Evolutionary conservation across 352 stramenopile species (phyloP), one percentile per base, ranked within the genome.

Genomic region (Globisporangium okanoganense): DNA sequence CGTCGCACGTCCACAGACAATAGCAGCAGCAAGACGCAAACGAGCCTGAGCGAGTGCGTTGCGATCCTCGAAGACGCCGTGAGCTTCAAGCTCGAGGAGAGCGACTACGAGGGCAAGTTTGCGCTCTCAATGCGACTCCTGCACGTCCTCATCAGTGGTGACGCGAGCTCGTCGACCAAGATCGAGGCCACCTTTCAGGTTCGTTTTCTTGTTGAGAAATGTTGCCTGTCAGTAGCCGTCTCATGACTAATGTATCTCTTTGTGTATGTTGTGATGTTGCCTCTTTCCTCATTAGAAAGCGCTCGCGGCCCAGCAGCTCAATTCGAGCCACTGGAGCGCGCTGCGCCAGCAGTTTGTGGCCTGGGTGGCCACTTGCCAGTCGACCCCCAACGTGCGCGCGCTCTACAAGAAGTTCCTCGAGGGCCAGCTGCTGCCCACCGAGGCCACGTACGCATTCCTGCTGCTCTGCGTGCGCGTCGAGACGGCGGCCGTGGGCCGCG

Each of bases 331-430:
- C 20, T 94, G 84, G 83, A 73, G 70, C 40, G 44, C 67, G 6
- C 48, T 95, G 10, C 84, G 84, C 8, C 67, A 85, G 56, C 76
- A 90, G 64, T 85, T 85, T 47, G 40, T 93, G n/a, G 56, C 72
- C 27, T 95, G 86, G 84, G 61, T 71, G n/a, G 53, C 65, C 12
- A 70, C 59, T 16, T 48, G 64, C 16, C 73, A 62, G 29, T 72
- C 76, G 13, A 27, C 87, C 2, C 64, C 71, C 24, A 67, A 67
- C 14, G 71, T 78, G 62, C 82, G 84, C 25, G 49, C 58, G 25
- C 57, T 82, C 41, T 93, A 92, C 70, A 85, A 77, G 55, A 76
- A 69, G 62, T 93, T 93, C 61, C 70, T 94, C 25, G 70, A 78
- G 48, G 75, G 82, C 18, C 86, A 90, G 57, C 47, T 95, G 49